Conservation (phyloP, 805 yeast genomes). For the Wickerhamomyces subpelliculosus region DNA sequence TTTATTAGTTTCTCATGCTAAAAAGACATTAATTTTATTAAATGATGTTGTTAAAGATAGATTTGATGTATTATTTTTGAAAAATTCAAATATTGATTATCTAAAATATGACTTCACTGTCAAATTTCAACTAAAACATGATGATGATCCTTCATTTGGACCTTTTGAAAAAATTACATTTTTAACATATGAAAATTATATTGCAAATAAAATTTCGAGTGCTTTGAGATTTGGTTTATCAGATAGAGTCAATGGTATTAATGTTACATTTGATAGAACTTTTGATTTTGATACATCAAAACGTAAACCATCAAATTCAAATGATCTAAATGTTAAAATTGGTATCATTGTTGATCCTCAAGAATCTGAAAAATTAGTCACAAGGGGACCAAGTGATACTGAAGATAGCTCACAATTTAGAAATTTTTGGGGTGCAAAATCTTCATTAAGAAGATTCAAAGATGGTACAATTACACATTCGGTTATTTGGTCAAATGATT, state of each 20-base stretch:
- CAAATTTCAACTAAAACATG: constrained; percentile 39
- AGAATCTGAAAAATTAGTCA: constrained; percentile 74
- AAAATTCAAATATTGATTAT: constrained; percentile 43
- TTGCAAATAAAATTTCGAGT: constrained; percentile 53
- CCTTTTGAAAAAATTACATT: constrained; percentile 68
- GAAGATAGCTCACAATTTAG: constrained; percentile 61
- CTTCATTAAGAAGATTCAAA: constrained; percentile 84
- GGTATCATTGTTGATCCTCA: constrained; percentile 66
- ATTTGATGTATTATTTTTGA: constrained; percentile 70
- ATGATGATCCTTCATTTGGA: constrained; percentile 44
- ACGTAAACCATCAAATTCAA: constrained; percentile 41
- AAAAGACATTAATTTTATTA: constrained; percentile 57
- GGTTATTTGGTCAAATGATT: constrained; percentile 70
- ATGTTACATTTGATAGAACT: constrained; percentile 25
- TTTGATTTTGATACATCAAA: constrained; percentile 31
- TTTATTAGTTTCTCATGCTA: constrained; percentile 57
- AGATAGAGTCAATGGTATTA: constrained; percentile 31
- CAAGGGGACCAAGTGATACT: constrained; percentile 73
- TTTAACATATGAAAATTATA: constrained; percentile 59
- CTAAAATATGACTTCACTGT: constrained; percentile 59
- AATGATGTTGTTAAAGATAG: constrained; percentile 80
- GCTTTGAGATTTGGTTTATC: constrained; percentile 54
- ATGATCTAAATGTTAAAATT: constrained; percentile 33
- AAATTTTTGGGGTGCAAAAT: constrained; percentile 82
- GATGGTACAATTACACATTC: constrained; percentile 89